Evolutionary conservation across 2,329 filamentous ascomycete species (phyloP), one percentile per base, ranked within the genome.

Genomic region (Fusarium ramigenum): DNA sequence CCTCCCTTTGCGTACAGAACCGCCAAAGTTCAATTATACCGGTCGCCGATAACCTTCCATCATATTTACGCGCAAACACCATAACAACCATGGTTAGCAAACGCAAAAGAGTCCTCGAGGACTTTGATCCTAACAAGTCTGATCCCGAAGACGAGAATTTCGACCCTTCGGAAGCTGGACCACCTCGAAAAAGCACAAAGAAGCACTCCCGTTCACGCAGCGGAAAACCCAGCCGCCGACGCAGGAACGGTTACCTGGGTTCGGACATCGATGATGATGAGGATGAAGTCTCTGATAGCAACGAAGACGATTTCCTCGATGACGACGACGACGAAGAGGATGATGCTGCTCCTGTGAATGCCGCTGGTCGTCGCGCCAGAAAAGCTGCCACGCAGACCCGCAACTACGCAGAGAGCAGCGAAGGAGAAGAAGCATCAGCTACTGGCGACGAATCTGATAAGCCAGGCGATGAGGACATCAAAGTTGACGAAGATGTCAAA

Each of bases 91-190:
- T 83, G 82, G 78, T 76, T 49, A 79, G 80, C 63, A 91, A 91
- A 79, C 84, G 90, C 60, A 92, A 91, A 85, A 83, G 87, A 71
- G 85, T 85, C 65, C 81, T 90, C 62, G 86, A 89, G 71, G 85
- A 85, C 61, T 92, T 92, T 74, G 90, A 92, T 79, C 89, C 88
- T 7, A 92, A 91, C 79, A 88, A 90, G 78, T 92, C 90, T 57
- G 90, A 92, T 74, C 85, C 90, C 5, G 87, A 90, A 56, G 90
- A 92, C 78, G 89, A 90, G 73, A 91, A 91, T 79, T 92, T 92
- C 77, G 87, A 90, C 65, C 90, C 90, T 21, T 78, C 80, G 28
- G 85, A 86, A 73, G 84, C 82, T 32, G 82, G 83, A 10, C 72
- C 72, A 36, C 82, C 86, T 21, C 82, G 82, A 19, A 83, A 83